Percentiles rank a stretch among this genome's conserved stretches.
These are phyloP conservation scores for Phlebiopsis gigantea DNA, from an alignment of 768 basidiomycete genomes.

Conservation along the genomic window DNA sequence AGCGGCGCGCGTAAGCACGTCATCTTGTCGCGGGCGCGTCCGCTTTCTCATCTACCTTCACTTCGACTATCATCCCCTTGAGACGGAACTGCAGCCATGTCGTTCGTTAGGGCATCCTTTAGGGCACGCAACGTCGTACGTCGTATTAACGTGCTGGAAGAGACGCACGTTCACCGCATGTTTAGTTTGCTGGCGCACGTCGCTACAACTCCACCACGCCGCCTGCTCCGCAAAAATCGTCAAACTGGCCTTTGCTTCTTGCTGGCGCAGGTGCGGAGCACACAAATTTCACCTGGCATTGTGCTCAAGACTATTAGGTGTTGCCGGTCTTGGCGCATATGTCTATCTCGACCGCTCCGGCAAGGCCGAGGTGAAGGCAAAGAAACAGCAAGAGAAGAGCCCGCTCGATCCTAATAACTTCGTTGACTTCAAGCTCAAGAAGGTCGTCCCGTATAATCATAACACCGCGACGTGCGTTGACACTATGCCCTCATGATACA, in stretches of 20 bases:
- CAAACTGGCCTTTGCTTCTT: slow-evolving; percentile 43
- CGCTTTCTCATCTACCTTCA: slow-evolving; percentile 1
- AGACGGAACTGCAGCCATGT: slow-evolving; percentile 5
- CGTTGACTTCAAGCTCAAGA: slow-evolving; percentile 77
- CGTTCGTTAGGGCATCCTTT: slow-evolving; percentile 13
- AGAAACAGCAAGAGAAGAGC: slow-evolving; percentile 46
- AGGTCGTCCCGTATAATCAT: slow-evolving; percentile 86
- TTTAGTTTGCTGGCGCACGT: slow-evolving; percentile 29
- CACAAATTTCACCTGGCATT: slow-evolving; percentile 25
- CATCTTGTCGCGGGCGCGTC: background rate
- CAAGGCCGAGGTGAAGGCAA: slow-evolving; percentile 20
- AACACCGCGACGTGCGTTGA: slow-evolving; percentile 70
- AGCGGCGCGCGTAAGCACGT: background rate
- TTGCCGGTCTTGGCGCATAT: slow-evolving; percentile 35
- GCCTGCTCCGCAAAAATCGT: slow-evolving; percentile 38
- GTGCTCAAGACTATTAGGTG: slow-evolving; percentile 11
- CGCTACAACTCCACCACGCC: slow-evolving; percentile 40
- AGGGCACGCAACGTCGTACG: slow-evolving; percentile 8
- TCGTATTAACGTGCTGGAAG: background rate
- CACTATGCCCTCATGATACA: background rate
- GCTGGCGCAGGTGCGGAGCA: slow-evolving; percentile 41
- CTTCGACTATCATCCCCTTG: background rate
- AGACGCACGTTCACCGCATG: background rate
- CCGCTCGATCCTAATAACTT: slow-evolving; percentile 74
- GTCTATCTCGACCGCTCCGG: slow-evolving; percentile 41